phyloP scores from a whole-genome alignment of 495 filamentous ascomycete genomes.

The Hypoxylon cercidicola region DNA sequence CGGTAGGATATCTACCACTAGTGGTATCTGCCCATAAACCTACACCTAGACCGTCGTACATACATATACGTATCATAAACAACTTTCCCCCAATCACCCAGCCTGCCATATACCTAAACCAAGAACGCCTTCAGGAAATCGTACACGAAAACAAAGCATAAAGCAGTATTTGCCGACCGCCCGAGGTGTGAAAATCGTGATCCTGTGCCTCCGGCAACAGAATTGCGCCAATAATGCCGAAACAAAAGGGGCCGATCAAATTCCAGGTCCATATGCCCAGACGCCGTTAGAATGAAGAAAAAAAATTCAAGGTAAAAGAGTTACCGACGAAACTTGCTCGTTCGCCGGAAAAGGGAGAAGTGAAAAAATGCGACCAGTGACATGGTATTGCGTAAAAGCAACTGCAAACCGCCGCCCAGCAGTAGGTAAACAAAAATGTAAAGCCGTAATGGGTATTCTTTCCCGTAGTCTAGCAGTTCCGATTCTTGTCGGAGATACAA shows the following conservation, averaged over 20 bases:
- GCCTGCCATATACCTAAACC: constrained; percentile 18
- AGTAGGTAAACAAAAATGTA: constrained; percentile 21
- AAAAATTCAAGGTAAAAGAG: constrained; percentile 5
- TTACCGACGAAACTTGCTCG: constrained; percentile 2
- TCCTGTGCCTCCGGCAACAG: constrained; percentile 25
- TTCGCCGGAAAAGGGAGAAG: constrained; percentile 12
- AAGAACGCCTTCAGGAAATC: constrained; percentile 29
- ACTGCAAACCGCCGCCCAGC: constrained; percentile 35
- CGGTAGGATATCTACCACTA: constrained; percentile 14
- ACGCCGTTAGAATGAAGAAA: constrained; percentile 32
- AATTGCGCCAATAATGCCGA: constrained; percentile 35
- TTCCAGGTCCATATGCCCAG: constrained; percentile 31
- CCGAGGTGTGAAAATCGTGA: constrained; percentile 25
- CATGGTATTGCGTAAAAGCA: constrained; percentile 9
- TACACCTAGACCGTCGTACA: constrained; percentile 23
- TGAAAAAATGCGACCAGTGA: constrained; percentile 25
- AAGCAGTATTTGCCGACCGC: constrained; percentile 19
- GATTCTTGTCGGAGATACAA: constrained; percentile 22
- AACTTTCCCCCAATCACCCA: not conserved
- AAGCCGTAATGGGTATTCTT: constrained; percentile 38
- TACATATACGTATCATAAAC: constrained; percentile 23
- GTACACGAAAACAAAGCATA: constrained; percentile 29
- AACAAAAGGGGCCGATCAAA: constrained; percentile 28
- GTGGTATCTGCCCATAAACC: constrained; percentile 22
- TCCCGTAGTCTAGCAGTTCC: constrained; percentile 29